Percentiles rank a stretch among this genome's conserved stretches.
Conservation (phyloP, 805 yeast species). For the Ogataea nonfermentans region DNA sequence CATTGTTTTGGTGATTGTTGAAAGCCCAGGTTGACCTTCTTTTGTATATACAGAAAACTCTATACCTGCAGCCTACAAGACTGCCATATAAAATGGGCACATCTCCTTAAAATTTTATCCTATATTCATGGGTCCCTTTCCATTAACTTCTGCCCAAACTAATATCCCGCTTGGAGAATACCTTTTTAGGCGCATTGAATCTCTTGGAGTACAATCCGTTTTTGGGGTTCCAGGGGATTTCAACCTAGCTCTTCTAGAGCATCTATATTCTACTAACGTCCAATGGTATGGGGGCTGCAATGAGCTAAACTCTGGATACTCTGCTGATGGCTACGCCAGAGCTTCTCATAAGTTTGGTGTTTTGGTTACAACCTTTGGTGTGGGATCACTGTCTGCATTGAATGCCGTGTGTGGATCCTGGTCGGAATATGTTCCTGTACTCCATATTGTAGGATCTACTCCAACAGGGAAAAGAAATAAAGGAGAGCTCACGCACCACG, state of each 20-base stretch:
- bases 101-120: slow-evolving; percentile 2
- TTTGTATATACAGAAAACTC: too few species aligned
- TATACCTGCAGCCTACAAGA: background rate
- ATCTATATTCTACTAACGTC: slow-evolving; percentile 52
- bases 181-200: slow-evolving; percentile 55
- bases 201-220: slow-evolving; percentile 55
- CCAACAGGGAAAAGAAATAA: slow-evolving; percentile 31
- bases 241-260: slow-evolving; percentile 65
- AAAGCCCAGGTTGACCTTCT: too few species aligned
- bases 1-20: too few species aligned
- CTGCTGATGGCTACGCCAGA: slow-evolving; percentile 87
- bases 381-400: slow-evolving; percentile 82
- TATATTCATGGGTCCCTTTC: slow-evolving; percentile 2
- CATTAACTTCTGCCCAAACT: slow-evolving; percentile 2
- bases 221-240: slow-evolving; percentile 85
- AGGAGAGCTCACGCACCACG: slow-evolving; percentile 51
- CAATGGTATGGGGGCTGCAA: slow-evolving; percentile 84
- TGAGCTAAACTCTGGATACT: slow-evolving; percentile 85
- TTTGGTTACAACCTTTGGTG: slow-evolving; percentile 75
- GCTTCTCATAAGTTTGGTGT: slow-evolving; percentile 63
- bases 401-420: slow-evolving; percentile 82
- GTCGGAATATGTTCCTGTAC: slow-evolving; percentile 75
- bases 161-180: slow-evolving; percentile 61
- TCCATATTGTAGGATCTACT: slow-evolving; percentile 85
- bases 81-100: background rate